phyloP scores from a whole-genome alignment of 176 grass and related monocot species.

The Melocanna baccifera region DNA sequence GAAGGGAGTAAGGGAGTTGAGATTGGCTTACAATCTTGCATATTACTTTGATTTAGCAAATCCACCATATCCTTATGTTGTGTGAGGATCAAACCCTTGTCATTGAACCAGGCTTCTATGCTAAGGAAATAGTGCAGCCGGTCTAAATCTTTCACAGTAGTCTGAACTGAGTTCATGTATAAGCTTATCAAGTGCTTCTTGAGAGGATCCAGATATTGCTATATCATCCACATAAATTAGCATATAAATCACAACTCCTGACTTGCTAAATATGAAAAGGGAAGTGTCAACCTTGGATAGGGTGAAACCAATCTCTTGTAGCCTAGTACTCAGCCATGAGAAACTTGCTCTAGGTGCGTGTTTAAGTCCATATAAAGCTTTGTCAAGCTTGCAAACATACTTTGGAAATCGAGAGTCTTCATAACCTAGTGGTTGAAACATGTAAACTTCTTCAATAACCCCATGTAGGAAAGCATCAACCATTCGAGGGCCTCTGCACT shows the following conservation, averaged over 20 bases:
- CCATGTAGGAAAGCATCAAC: no score
- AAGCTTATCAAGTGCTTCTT: not conserved
- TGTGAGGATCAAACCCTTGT: no score
- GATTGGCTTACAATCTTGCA: no score
- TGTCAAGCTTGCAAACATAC: no score
- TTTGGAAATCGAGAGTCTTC: no score
- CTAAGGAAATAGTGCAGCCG: not conserved
- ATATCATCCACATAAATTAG: not conserved
- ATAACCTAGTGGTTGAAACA: no score
- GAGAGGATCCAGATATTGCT: not conserved
- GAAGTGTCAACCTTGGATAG: not conserved
- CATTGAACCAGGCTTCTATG: not conserved
- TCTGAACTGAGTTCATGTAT: not conserved
- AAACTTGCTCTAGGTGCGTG: no score
- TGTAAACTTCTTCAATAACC: no score
- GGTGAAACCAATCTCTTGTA: not conserved
- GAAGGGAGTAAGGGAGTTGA: not conserved
- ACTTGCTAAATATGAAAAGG: not conserved
- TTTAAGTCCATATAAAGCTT: no score
- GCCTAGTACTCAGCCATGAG: not conserved
- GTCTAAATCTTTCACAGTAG: not conserved
- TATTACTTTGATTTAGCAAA: not conserved
- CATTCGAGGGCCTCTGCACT: no score
- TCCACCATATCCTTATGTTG: not conserved
- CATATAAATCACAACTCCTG: not conserved